Percentiles rank a stretch among this genome's conserved stretches.
Conservation (phyloP, 257 asterid species). For the Solanum lycopersicoides region DNA sequence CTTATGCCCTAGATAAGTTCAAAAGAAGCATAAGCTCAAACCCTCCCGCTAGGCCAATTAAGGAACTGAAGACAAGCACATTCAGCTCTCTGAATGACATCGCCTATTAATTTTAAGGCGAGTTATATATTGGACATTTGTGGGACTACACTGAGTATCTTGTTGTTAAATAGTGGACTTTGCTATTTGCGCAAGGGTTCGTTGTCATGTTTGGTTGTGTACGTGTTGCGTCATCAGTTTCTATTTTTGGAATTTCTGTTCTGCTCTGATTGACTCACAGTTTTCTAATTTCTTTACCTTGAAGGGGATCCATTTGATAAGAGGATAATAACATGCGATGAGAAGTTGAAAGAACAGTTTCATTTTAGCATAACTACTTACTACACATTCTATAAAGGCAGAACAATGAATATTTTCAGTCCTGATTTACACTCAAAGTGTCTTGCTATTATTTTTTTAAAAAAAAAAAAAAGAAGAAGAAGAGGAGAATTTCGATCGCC, state of each 20-base stretch:
- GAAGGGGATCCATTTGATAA: background rate
- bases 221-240: background rate
- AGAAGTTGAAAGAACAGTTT: constrained; percentile 81
- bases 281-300: background rate
- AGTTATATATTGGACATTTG: background rate
- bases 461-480: too few relatives aligned
- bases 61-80: background rate
- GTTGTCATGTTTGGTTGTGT: background rate
- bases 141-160: too few relatives aligned
- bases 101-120: background rate
- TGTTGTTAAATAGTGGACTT: background rate
- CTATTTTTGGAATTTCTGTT: background rate
- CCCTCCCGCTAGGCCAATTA: too few relatives aligned
- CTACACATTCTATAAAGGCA: constrained; percentile 47
- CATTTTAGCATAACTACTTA: constrained; percentile 40
- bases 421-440: background rate
- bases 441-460: background rate
- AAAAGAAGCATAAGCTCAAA: too few relatives aligned
- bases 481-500: background rate
- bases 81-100: background rate
- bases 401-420: constrained; percentile 25
- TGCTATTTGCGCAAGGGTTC: background rate
- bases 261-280: background rate
- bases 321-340: constrained; percentile 38
- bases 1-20: too few relatives aligned